phyloP scores from a whole-genome alignment of 2,329 filamentous ascomycete genomes.

The Cercospora nicotianae region DNA sequence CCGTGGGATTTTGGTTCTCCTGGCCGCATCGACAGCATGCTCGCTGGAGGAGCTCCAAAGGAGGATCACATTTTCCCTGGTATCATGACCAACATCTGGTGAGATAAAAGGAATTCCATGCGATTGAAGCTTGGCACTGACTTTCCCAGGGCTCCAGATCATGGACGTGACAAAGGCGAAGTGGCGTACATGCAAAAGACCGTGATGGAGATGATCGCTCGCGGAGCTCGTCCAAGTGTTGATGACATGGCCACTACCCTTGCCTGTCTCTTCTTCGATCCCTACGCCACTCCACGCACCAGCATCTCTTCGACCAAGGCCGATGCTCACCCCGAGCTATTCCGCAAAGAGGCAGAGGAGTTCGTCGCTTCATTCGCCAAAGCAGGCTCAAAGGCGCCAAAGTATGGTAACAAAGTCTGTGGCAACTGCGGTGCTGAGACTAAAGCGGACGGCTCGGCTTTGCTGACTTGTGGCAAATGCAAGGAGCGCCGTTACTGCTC shows the following conservation, averaged over 20 bases:
- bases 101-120: not conserved
- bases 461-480: conserved; percentile 14
- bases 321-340: not conserved
- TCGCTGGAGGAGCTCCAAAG: too few relatives aligned
- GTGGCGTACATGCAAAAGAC: not conserved
- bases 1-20: too few relatives aligned
- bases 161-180: not conserved
- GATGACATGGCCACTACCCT: not conserved
- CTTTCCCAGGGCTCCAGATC: not conserved
- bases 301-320: conserved; percentile 4
- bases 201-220: not conserved
- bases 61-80: not conserved
- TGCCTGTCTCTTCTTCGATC: not conserved
- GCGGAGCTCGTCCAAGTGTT: not conserved
- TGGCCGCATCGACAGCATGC: too few relatives aligned
- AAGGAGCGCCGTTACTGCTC: conserved; percentile 51
- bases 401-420: not conserved
- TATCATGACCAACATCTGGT: not conserved
- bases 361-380: not conserved
- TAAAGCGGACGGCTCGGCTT: not conserved
- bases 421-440: not conserved
- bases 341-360: not conserved
- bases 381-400: not conserved
- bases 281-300: not conserved
- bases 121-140: not conserved